phyloP scores from a whole-genome alignment of 805 yeast genomes.

The Nakazawaea peltata region DNA sequence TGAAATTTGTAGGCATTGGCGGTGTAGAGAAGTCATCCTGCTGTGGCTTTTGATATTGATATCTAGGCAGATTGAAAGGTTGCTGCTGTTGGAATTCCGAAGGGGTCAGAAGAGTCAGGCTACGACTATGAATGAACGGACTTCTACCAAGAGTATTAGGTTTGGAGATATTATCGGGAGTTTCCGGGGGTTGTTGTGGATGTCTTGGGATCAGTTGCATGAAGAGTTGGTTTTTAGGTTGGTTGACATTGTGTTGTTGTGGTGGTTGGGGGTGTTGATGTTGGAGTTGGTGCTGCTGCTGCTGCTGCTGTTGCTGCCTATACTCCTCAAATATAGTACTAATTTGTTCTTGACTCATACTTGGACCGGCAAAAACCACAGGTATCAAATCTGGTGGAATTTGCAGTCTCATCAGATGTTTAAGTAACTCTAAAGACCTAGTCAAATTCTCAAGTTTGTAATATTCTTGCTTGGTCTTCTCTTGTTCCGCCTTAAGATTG shows the following conservation, averaged over 20 bases:
- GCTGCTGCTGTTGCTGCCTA: slow-evolving; percentile 4
- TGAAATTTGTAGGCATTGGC: slow-evolving; percentile 20
- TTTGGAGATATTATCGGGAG: too few relatives aligned
- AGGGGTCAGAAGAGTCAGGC: slow-evolving; percentile 11
- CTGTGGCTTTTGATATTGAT: neutral
- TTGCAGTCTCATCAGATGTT: slow-evolving; percentile 49
- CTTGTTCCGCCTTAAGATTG: slow-evolving; percentile 61
- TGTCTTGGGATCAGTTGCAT: neutral
- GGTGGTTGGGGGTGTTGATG: slow-evolving; percentile 11
- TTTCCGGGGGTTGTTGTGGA: slow-evolving; percentile 7
- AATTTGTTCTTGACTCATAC: slow-evolving; percentile 14
- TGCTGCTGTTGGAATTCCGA: too few relatives aligned
- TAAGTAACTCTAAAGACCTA: slow-evolving; percentile 53
- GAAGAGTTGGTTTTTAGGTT: neutral
- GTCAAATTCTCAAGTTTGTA: slow-evolving; percentile 57
- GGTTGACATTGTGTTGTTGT: slow-evolving; percentile 1
- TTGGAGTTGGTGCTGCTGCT: slow-evolving; percentile 5
- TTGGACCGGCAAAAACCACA: slow-evolving; percentile 37
- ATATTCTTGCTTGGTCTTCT: slow-evolving; percentile 73
- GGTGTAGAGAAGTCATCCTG: slow-evolving; percentile 19
- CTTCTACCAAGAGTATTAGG: too few relatives aligned
- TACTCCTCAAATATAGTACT: slow-evolving; percentile 13
- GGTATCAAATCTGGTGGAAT: slow-evolving; percentile 64
- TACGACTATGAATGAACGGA: slow-evolving; percentile 10
- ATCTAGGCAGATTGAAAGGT: too few relatives aligned